Base-by-base conservation (phyloP, 2,329 filamentous ascomycete species). In the Orbilia blumenaviensis region DNA sequence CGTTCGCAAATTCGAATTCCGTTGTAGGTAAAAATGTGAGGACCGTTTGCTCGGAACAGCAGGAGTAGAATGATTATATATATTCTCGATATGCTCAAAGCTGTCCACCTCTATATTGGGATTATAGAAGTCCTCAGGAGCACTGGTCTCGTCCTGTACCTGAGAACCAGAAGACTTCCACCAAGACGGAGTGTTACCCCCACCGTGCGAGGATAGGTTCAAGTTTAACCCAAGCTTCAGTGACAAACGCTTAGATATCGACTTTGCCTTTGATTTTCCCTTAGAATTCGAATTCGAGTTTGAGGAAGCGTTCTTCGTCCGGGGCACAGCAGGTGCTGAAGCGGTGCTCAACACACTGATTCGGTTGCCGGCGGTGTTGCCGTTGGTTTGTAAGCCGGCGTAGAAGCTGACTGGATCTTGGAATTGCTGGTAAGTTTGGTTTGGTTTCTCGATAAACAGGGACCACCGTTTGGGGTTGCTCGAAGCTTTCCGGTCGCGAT, bases 331-430 rank as follows among this genome's bases (percentile, higher is more conserved):
- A 6, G 52, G 52, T 56, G 52, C 52, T 16, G 52, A 56, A 32
- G 25, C 38, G 2, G 52, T 56, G 25, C 52, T 56, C 52, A 56
- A 56, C 52, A 56, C 52, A 56, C 52, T 56, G 3, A 25, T 18
- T 38, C 52, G 44, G 52, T 38, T 50, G 27, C 52, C 52, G 38
- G 52, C 54, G 50, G 32, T 66, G 63, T 42, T 61, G 54, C 12
- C 27, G 38, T 36, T 50, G 25, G 29, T 44, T 23, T 29, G 61
- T 54, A 48, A 54, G 54, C 29, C 25, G 66, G 18, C 29, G 64
- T 68, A 68, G 64, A 58, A 52, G 66, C 66, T 62, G 56, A 62
- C 25, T 7, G 66, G 66, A 71, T 71, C 66, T 60, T 63, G 66
- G 18, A 56, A 56, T 18, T 56, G 52, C 32, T 56, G 32, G 32